A percentile compares a stretch with the other conserved stretches of the same genome.
Conservation (phyloP, 306 rosid genomes). For the Gynostemma pentaphyllum region DNA sequence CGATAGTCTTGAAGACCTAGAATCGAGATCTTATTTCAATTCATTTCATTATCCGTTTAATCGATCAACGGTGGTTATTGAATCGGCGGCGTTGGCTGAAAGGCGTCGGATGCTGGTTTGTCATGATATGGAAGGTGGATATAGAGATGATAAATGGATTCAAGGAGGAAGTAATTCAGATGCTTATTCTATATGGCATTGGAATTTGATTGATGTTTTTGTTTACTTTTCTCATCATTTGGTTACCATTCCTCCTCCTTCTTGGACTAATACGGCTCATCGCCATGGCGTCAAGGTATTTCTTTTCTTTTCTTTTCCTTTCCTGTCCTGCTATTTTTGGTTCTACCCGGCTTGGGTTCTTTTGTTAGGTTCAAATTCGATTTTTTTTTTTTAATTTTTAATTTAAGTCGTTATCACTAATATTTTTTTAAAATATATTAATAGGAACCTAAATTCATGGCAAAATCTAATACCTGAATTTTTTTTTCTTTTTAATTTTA, state of each 20-base stretch:
- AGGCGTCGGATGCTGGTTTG: constrained; percentile 74
- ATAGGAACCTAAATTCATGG: no score
- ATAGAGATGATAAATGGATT: constrained; percentile 71
- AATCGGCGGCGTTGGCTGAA: constrained; percentile 29
- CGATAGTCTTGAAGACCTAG: constrained; percentile 62
- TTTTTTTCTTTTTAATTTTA: no score
- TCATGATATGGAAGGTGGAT: constrained; percentile 89
- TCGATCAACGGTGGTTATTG: constrained; percentile 42
- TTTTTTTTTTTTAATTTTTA: no score
- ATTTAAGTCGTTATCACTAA: no score
- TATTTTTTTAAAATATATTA: no score
- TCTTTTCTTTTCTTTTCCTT: not conserved
- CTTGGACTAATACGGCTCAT: constrained; percentile 75
- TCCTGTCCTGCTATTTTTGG: not conserved
- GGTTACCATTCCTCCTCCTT: constrained; percentile 85
- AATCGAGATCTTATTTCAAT: constrained; percentile 55
- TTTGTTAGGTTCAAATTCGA: not conserved
- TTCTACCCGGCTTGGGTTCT: no score
- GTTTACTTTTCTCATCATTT: constrained; percentile 75
- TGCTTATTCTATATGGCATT: constrained; percentile 81
- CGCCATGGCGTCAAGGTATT: constrained; percentile 85
- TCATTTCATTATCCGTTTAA: constrained; percentile 88
- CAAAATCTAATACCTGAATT: no score
- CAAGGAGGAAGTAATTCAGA: constrained; percentile 73
- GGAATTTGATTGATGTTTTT: constrained; percentile 84